Base-by-base conservation (phyloP, 2,329 filamentous ascomycete genomes). In the Amesomyces nigricolor region DNA sequence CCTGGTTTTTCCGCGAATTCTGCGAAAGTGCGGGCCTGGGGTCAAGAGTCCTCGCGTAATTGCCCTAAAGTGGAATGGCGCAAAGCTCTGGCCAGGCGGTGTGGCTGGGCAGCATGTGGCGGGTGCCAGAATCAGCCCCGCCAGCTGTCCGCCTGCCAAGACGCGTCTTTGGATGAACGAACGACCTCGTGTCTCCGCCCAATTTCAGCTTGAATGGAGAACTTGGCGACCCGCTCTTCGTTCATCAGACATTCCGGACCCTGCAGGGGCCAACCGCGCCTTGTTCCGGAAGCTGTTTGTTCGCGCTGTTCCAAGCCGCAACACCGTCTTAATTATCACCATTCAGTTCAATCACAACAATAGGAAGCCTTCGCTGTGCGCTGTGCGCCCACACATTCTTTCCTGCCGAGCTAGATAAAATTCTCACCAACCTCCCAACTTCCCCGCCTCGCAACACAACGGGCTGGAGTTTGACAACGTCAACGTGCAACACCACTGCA, bases 11-110 rank as follows among this genome's bases (percentile, higher is more conserved):
- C 59, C 61, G 50, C 62, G 54, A 64, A 64, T 58, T 58, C 58
- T 57, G 58, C 47, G 56, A 64, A 63, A 61, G 64, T 62, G 64
- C 60, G 61, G 60, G 57, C 58, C 59, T 64, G 57, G 59, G 59
- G 57, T 63, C 43, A 53, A 26, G 19, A 51, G 47, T 54, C 53
- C 55, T 63, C 58, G 62, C 62, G 53, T 64, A 63, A 60, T 13
- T 63, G 58, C 54, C 61, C 63, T 51, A 58, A 63, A 61, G 49
- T 51, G 62, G 61, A 55, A 59, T 59, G 56, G 56, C 47, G 56
- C 32, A 16, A 44, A 40, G 43, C 30, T 46, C 39, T 49, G 30
- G 5, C 22, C n/a, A 26, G 46, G 42, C 38, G 26, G 26, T 53
- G 57, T 56, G 53, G 57, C 53, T 59, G 17, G 22, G 37, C 11